Base-by-base conservation (phyloP, 768 basidiomycete species). In the Termitomyces sp. region DNA sequence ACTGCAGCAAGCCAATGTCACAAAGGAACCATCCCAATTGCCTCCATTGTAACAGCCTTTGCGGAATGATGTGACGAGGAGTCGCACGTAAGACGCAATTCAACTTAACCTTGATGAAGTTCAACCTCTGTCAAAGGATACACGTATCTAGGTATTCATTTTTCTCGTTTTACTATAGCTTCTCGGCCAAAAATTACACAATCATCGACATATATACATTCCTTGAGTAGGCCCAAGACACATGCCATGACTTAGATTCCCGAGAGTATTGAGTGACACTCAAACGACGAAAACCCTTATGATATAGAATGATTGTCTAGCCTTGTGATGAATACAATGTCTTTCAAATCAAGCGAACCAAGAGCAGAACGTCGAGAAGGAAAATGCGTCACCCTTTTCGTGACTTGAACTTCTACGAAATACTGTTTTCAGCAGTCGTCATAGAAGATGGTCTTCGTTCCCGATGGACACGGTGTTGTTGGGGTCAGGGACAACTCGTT, bases 81-180 rank as follows among this genome's bases (percentile, higher is more conserved):
- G 29, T 5, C 13, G 20, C 37, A 58, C 33, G 15, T 26, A 20
- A 31, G 61, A 49, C 15, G 33, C 60, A 15, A 44, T 56, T 20
- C 41, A 13, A 22, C 42, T 34, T 54, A 42, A 33, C 26, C 61
- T 50, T 20, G 52, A 59, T 24, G 55, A 63, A 20, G 52, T 46
- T 60, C 74, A 75, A 54, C 73, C 74, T 37, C 41, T 62, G 41
- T 63, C 66, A 16, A 59, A 65, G 24, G 71, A 74, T 66, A 72
- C 70, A 13, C 71, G 72, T 73, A 60, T 24, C 71, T 51, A 41
- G 4, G 39, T 37, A 12, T 20, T 48, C 10, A 52, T 15, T 56
- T 16, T 28, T 24, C 29, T 5, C 18, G 13, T 46, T 39, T 55
- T 22, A 55, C 28, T 28, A n/a, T 10, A 65, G 55, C 55, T 9